Conservation (phyloP, 1,139 yeast genomes). For the Kazachstania sp. region DNA sequence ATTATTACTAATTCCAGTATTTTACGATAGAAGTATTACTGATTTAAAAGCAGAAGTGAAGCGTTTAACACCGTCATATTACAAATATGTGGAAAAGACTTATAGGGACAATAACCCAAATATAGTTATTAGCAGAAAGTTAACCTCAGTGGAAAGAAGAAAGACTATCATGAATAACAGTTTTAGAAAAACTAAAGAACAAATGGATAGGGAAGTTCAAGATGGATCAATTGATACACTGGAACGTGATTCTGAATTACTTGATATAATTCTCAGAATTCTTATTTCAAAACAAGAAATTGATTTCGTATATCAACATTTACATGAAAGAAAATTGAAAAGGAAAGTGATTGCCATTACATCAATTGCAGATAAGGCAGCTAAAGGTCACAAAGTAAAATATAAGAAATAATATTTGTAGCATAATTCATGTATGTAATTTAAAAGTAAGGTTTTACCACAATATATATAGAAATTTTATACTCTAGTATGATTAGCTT, state of each 20-base stretch:
- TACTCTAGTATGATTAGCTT: no score
- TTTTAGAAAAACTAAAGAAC: conserved; percentile 50
- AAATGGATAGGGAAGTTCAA: conserved; percentile 39
- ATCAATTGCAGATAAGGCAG: conserved; percentile 8
- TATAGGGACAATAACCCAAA: conserved; percentile 5
- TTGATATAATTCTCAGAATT: conserved; percentile 60
- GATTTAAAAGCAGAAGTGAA: conserved; percentile 54
- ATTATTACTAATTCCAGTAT: conserved; percentile 54
- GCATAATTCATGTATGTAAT: not conserved
- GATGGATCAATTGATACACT: conserved; percentile 49
- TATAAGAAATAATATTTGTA: conserved; percentile 6
- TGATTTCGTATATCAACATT: conserved; percentile 39
- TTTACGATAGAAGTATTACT: conserved; percentile 49
- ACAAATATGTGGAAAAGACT: conserved; percentile 35
- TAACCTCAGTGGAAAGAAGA: conserved; percentile 52
- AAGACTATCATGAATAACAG: conserved; percentile 70
- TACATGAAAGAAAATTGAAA: conserved; percentile 11
- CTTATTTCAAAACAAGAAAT: conserved; percentile 40
- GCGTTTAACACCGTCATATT: conserved; percentile 45
- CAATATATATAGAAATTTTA: no score
- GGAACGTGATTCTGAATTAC: conserved; percentile 49
- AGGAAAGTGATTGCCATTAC: conserved; percentile 6
- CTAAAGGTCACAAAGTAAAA: conserved; percentile 15
- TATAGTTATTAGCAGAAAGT: conserved; percentile 33
- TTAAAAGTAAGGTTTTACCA: no score